Percentiles rank a stretch among this genome's conserved stretches.
Evolutionary conservation across 331 rosid genomes (phyloP).

Genomic region (Malus hybrid): DNA sequence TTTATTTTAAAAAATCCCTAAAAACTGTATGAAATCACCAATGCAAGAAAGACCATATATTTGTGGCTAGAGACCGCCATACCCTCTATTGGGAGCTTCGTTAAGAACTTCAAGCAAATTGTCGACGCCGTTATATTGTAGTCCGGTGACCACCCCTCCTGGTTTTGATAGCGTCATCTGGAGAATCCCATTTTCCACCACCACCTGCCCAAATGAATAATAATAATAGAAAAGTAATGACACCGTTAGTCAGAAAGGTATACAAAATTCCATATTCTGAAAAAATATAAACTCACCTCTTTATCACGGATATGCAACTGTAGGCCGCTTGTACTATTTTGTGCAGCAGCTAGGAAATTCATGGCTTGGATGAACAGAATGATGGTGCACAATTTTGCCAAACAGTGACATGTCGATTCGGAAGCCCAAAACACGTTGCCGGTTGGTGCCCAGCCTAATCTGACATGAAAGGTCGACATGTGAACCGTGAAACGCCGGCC

Average conservation of each 20-base stretch:
- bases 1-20: too few relatives aligned
- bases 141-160: slow-evolving; percentile 29
- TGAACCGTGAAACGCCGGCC: slow-evolving; percentile 11
- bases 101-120: slow-evolving; percentile 30
- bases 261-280: neutral
- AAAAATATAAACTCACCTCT: slow-evolving; percentile 34
- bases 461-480: slow-evolving; percentile 18
- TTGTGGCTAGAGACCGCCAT: neutral
- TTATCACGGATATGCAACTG: slow-evolving; percentile 59
- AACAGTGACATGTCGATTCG: neutral
- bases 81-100: slow-evolving; percentile 29
- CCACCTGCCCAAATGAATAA: slow-evolving; percentile 22
- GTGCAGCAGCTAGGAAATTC: neutral
- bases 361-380: neutral
- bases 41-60: too few relatives aligned
- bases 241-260: neutral
- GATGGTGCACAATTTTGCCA: neutral
- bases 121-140: slow-evolving; percentile 25
- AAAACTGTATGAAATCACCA: too few relatives aligned
- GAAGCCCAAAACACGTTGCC: neutral
- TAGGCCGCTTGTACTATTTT: neutral
- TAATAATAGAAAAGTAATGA: neutral
- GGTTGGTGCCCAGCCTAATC: neutral
- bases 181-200: slow-evolving; percentile 33
- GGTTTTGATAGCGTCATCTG: slow-evolving; percentile 34